Conservation (phyloP, 2,329 filamentous ascomycete genomes). For the Lachnellula occidentalis region DNA sequence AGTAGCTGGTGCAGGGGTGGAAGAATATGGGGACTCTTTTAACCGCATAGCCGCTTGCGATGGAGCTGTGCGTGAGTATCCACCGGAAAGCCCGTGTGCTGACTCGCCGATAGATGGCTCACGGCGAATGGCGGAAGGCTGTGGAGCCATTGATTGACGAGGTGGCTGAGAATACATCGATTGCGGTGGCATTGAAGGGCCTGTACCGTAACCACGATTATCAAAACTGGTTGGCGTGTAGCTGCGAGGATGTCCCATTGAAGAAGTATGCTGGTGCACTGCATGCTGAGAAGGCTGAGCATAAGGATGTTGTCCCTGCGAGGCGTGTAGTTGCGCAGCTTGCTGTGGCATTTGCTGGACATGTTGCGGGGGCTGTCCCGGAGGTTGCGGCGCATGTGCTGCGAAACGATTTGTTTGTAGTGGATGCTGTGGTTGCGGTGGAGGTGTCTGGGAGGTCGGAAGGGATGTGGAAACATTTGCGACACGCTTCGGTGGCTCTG, state of each 20-base stretch:
- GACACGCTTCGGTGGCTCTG: constrained; percentile 23
- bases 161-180: constrained; percentile 23
- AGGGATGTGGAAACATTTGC: constrained; percentile 20
- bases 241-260: constrained; percentile 26
- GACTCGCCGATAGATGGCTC: constrained; percentile 25
- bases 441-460: constrained; percentile 24
- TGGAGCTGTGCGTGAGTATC: constrained; percentile 24
- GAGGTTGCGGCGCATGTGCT: constrained; percentile 35
- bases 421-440: constrained; percentile 26
- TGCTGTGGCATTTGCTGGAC: constrained; percentile 37
- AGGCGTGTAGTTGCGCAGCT: constrained; percentile 36
- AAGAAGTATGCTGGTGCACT: constrained; percentile 44
- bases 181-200: constrained; percentile 27
- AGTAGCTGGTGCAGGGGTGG: constrained; percentile 22
- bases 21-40: constrained; percentile 31
- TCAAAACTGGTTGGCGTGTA: constrained; percentile 29
- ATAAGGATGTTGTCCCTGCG: constrained; percentile 38
- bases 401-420: constrained; percentile 29
- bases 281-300: constrained; percentile 43
- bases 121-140: constrained; percentile 24
- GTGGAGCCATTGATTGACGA: constrained; percentile 25
- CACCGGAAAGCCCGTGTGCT: constrained; percentile 22
- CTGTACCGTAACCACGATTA: constrained; percentile 36
- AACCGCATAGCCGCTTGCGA: constrained; percentile 25
- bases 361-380: constrained; percentile 19